These are phyloP conservation scores for Volvox carteri DNA, from an alignment of 163 green algal genomes.

Conservation along the genomic window DNA sequence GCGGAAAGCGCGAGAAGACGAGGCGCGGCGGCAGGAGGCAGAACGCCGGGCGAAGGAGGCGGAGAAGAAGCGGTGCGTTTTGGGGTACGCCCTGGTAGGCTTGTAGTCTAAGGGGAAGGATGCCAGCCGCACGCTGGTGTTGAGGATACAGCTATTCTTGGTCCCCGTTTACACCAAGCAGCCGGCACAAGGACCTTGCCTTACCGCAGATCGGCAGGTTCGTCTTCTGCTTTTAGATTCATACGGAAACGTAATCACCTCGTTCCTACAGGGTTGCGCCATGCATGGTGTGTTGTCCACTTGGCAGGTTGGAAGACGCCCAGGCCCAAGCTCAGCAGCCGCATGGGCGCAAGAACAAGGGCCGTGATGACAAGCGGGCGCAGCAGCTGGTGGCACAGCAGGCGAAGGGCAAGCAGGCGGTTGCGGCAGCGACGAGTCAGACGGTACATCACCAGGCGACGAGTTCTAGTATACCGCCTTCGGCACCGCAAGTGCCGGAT, in stretches of 20 bases:
- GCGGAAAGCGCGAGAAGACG: conserved; percentile 56
- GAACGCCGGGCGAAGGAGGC: conserved; percentile 51
- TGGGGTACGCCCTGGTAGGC: background rate
- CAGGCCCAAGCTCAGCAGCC: conserved; percentile 19
- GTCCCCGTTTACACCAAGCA: too few relatives aligned
- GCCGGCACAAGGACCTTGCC: too few relatives aligned
- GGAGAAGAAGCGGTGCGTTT: conserved; percentile 54
- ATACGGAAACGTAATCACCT: too few relatives aligned
- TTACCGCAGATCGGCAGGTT: too few relatives aligned
- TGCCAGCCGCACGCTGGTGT: too few relatives aligned
- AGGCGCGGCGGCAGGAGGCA: conserved; percentile 49
- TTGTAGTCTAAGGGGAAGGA: too few relatives aligned
- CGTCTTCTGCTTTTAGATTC: too few relatives aligned
- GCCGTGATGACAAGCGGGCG: conserved; percentile 20
- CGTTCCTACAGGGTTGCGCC: too few relatives aligned
- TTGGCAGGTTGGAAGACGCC: conserved; percentile 40
- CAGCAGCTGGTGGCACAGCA: conserved; percentile 36
- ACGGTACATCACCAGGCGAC: background rate
- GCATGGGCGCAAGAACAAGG: background rate
- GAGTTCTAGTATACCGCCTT: background rate
- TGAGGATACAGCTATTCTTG: too few relatives aligned
- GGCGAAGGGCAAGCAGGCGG: conserved; percentile 17
- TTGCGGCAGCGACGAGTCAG: background rate
- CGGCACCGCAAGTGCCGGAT: background rate
- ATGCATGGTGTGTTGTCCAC: too few relatives aligned